Evolutionary conservation across 306 rosid genomes (phyloP).

Genomic region (Lagenaria siceraria): DNA sequence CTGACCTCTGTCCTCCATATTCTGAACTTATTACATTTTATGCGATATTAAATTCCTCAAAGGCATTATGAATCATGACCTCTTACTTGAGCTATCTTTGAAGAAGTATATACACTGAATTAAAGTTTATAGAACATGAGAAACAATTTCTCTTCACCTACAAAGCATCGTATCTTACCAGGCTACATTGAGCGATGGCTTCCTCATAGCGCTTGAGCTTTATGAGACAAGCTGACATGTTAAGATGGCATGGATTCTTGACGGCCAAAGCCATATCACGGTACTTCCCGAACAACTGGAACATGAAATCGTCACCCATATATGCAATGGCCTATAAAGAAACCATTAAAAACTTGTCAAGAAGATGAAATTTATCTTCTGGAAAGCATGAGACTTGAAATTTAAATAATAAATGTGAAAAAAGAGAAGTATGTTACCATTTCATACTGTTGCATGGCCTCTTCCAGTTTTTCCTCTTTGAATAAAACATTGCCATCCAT

Average conservation of each 20-base stretch:
- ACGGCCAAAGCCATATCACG: slow-evolving; percentile 91
- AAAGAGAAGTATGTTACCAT: slow-evolving; percentile 52
- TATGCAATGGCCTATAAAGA: slow-evolving; percentile 68
- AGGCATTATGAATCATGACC: not conserved
- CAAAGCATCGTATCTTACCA: slow-evolving; percentile 27
- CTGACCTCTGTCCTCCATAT: not conserved
- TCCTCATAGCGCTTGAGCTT: slow-evolving; percentile 80
- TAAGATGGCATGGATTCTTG: slow-evolving; percentile 95
- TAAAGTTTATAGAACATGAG: not conserved
- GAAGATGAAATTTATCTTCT: not conserved
- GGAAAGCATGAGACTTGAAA: slow-evolving; percentile 1
- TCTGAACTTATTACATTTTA: not conserved
- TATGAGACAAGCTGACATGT: slow-evolving; percentile 75
- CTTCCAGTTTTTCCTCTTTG: slow-evolving; percentile 81
- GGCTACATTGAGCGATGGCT: slow-evolving; percentile 75
- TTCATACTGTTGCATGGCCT: slow-evolving; percentile 99
- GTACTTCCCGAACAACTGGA: slow-evolving; percentile 86
- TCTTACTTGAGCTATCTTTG: not conserved
- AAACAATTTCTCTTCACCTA: not conserved
- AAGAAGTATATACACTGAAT: not conserved
- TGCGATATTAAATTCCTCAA: not conserved
- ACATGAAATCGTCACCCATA: slow-evolving; percentile 95
- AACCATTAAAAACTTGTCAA: slow-evolving; percentile 14
- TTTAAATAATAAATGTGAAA: slow-evolving; percentile 10
- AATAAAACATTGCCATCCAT: slow-evolving; percentile 87